Base-by-base conservation (phyloP, 768 basidiomycete species). In the Candolleomyces efflorescens region DNA sequence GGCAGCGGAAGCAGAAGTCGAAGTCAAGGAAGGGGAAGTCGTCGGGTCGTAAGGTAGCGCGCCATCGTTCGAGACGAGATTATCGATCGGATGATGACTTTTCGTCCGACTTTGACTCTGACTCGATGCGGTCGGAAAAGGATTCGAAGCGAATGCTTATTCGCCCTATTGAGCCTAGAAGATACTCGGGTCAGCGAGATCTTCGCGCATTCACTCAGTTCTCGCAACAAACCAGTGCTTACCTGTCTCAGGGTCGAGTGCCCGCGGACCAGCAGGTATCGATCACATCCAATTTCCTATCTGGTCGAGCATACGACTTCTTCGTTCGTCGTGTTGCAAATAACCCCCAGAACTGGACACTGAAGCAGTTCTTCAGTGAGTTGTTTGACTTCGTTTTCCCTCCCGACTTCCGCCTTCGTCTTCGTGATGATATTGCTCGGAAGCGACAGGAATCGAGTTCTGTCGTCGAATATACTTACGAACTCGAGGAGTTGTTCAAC, bases 381-480 rank as follows among this genome's bases (percentile, higher is more conserved):
- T 11, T 77, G 20, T 75, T 73, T 55, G 64, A 75, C 18, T 72
- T 71, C 20, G 73, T 74, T 24, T 77, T 76, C 60, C 75, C 75
- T 0, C 44, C 68, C 0, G 63, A 71, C 27, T 71, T 63, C 53
- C 23, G 62, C 1, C 44, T 63, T 32, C 54, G 69, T 22, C 72
- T 71, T 54, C 12, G 63, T 0, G 63, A 66, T 3, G 67, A 67
- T n/a, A 61, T 78, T 0, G 38, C 59, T 0, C 22, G 48, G 0
- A 62, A 58, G 6, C 59, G 54, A 7, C 74, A 77, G 37, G 59
- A 65, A 12, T 54, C 64, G 4, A 65, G 63, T 3, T 65, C 63
- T 0, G 70, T 77, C 0, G 52, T 63, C 0, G 68, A 70, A 5
- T 76, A 67, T 52, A 59, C 69, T 4, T 68, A 68, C 52, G 68